Base-by-base conservation (phyloP, 495 filamentous ascomycete genomes). In the Pseudomonodictys pantanalensis region DNA sequence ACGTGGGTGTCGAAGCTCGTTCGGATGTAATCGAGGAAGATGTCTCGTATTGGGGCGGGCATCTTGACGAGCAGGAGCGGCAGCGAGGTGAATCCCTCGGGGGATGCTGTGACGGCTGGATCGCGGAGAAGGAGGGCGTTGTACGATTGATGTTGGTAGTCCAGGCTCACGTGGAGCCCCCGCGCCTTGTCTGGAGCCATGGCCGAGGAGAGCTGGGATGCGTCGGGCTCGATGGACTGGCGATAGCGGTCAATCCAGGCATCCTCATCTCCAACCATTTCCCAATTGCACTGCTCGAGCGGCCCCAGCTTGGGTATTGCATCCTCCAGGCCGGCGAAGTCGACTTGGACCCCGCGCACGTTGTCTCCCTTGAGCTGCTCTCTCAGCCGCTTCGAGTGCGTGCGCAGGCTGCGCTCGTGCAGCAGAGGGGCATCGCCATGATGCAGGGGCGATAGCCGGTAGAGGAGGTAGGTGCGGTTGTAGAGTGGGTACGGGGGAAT, bases 401-500 rank as follows among this genome's bases (percentile, higher is more conserved):
- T 52, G n/a, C 47, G 42, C 20, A 73, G 65, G 22, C 38, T 44
- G 7, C 24, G 41, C 1, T 52, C 56, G 22, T 60, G 29, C 38
- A 72, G 53, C 15, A 72, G 54, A 12, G 64, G 42, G 23, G 56
- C 7, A 6, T 57, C 30, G 44, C 70, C 66, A 29, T 68, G 68
- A 52, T 72, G 65, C 23, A 73, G 65, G 4, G 71, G 71, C 5
- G 71, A 73, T n/a, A 72, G 20, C 43, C 70, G 66, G 38, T 72
- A 73, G 47, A 72, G 55, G 23, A 60, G 64, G 61, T 72, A 72
- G 23, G 51, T 59, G 24, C 46, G 47, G 54, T 62, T 49, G 62
- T 62, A 65, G 20, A 65, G 62, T 4, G 61, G 66, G 29, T 68
- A 68, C 7, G 35, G 41, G 32, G 55, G 55, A 12, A 60, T 59